A percentile compares a stretch with the other conserved stretches of the same genome.
phyloP scores from a whole-genome alignment of 2,329 filamentous ascomycete genomes.

The Capronia americana region DNA sequence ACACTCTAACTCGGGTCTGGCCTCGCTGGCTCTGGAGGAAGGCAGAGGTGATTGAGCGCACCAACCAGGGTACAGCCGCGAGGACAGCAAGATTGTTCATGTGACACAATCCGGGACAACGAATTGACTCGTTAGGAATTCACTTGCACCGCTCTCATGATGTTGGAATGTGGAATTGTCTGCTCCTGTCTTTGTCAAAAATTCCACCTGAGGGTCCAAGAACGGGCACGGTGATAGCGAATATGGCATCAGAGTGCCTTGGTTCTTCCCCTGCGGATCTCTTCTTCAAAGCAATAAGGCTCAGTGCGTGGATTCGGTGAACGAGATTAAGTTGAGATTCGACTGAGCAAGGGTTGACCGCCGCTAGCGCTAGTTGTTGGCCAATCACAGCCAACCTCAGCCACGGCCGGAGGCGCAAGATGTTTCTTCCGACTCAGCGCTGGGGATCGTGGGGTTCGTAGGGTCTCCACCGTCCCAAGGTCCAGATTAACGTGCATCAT shows the following conservation, averaged over 20 bases:
- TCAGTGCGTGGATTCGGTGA: slow-evolving; percentile 17
- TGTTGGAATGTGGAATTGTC: not conserved
- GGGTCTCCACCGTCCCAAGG: not conserved
- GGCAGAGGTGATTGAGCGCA: not conserved
- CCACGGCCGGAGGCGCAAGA: not conserved
- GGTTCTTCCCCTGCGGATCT: not conserved
- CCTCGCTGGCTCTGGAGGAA: not conserved
- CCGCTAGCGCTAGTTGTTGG: not conserved
- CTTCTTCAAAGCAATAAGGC: not conserved
- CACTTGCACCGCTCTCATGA: not conserved
- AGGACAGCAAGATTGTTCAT: not conserved
- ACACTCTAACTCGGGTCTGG: not conserved
- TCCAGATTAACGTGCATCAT: not conserved
- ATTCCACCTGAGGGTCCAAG: not conserved
- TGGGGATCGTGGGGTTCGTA: too few species aligned
- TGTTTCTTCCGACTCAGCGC: not conserved
- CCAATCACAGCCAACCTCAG: not conserved
- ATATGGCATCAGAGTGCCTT: not conserved
- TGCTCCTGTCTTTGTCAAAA: not conserved
- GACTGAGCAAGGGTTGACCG: slow-evolving; percentile 5
- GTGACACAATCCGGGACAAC: not conserved
- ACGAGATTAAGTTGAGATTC: slow-evolving; percentile 2
- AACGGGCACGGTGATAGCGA: not conserved
- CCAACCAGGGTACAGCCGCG: too few species aligned
- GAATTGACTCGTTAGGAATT: not conserved